Evolutionary conservation across 805 yeast genomes (phyloP), one percentile per base, ranked within the genome.

Genomic region (Candida montana): DNA sequence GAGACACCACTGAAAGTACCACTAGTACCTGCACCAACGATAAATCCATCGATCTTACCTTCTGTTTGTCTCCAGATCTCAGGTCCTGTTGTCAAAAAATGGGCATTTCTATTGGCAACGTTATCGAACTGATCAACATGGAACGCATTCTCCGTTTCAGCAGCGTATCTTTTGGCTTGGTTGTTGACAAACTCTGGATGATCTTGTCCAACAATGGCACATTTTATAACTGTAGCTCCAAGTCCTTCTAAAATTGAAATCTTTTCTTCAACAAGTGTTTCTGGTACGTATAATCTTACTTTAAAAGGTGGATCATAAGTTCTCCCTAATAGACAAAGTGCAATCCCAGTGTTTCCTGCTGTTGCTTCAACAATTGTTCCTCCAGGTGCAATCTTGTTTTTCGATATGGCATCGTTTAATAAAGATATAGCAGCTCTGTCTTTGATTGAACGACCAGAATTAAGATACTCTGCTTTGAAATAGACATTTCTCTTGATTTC

Each of bases 101-200:
- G 95, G 2, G 78, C 69, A 35, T 70, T 61, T 89, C 93, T 83
- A 54, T 85, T 85, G 45, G 70, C 74, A 41, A 77, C 80, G 54
- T 81, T 86, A 51, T 83, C 93, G 61, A 86, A 86, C 57, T 85
- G 95, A 59, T 85, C 81, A 4, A 90, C 89, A 62, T 83, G 86
- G 0, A 82, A 67, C 2, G 88, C 87, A 33, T 67, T 69, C 7
- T 71, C 51, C 0, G 53, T 42, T 39, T 67, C 71, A 5, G 57
- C 41, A 0, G 62, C 49, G 49, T 73, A 72, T 21, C 53, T 38
- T 3, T 37, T 44, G 5, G 54, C 60, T 20, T 35, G 47, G 30
- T 59, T 54, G 37, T 51, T 51, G 24, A 51, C 58, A 35, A 76
- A 66, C 11, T 56, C 61, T 13, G 66, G 63, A 3, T 90, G 86